Conservation (phyloP, 2,329 filamentous ascomycete genomes). For the Diaporthe citrichinensis region DNA sequence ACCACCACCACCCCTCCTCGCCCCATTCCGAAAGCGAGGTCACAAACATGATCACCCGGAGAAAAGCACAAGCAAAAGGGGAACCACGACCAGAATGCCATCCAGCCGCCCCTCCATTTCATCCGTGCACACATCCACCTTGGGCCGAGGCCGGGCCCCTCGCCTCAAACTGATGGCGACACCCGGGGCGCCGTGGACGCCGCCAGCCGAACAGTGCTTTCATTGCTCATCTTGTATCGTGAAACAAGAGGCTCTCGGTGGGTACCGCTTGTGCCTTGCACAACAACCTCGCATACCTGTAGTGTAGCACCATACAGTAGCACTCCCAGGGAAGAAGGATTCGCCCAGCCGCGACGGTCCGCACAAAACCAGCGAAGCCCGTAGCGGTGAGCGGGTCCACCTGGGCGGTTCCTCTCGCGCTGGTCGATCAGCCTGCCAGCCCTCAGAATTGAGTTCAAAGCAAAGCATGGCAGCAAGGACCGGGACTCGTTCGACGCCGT, state of each 20-base stretch:
- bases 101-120: background rate
- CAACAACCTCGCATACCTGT: background rate
- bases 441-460: background rate
- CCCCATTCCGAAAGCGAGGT: conserved; percentile 23
- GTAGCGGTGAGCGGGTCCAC: conserved; percentile 21
- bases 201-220: conserved; percentile 24
- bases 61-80: conserved; percentile 3
- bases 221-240: conserved; percentile 31
- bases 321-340: background rate
- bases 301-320: background rate
- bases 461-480: background rate
- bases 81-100: background rate
- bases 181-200: background rate
- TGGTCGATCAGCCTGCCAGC: background rate
- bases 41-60: conserved; percentile 17
- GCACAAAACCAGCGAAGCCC: background rate
- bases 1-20: background rate
- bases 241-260: conserved; percentile 28
- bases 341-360: conserved; percentile 31
- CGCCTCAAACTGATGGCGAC: conserved; percentile 16
- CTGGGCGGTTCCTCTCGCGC: background rate
- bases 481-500: background rate
- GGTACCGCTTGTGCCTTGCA: conserved; percentile 3
- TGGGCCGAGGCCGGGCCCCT: background rate
- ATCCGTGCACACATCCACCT: conserved; percentile 16